A percentile compares a stretch with the other conserved stretches of the same genome.
phyloP scores from a whole-genome alignment of 768 basidiomycete genomes.

The Trametes cubensis region DNA sequence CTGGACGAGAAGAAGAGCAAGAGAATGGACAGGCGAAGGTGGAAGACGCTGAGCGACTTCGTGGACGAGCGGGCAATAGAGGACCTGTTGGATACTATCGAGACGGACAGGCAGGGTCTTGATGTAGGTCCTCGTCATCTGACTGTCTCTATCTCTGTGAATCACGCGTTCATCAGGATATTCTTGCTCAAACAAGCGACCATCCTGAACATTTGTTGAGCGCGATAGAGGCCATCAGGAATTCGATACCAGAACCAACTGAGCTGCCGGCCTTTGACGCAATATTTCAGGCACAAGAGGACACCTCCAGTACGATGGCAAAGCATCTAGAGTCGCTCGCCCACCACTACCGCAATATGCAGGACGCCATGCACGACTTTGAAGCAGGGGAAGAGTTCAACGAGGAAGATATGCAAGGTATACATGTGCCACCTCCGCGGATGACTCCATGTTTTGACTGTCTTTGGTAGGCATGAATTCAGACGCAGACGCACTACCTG shows the following conservation, averaged over 20 bases:
- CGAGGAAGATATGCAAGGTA: slow-evolving; percentile 73
- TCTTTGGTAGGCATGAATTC: slow-evolving; percentile 67
- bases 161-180: slow-evolving; percentile 53
- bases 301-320: slow-evolving; percentile 68
- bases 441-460: slow-evolving; percentile 1
- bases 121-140: slow-evolving; percentile 52
- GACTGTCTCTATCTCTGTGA: not conserved
- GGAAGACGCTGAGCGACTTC: slow-evolving; percentile 87
- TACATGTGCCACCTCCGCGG: not conserved
- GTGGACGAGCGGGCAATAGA: slow-evolving; percentile 84
- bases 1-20: slow-evolving; percentile 17
- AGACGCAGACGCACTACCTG: slow-evolving; percentile 76
- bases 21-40: slow-evolving; percentile 52
- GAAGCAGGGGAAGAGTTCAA: slow-evolving; percentile 69
- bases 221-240: slow-evolving; percentile 58
- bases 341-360: slow-evolving; percentile 80
- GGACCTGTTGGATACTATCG: slow-evolving; percentile 71
- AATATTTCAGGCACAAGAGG: slow-evolving; percentile 58
- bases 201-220: slow-evolving; percentile 65
- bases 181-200: slow-evolving; percentile 62
- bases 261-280: slow-evolving; percentile 47
- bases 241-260: slow-evolving; percentile 48
- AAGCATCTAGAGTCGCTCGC: slow-evolving; percentile 69
- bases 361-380: slow-evolving; percentile 60
- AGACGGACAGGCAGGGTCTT: slow-evolving; percentile 64